These are phyloP conservation scores for Paramecium primaurelia DNA, from an alignment of 73 alveolate species.

Conservation along the genomic window DNA sequence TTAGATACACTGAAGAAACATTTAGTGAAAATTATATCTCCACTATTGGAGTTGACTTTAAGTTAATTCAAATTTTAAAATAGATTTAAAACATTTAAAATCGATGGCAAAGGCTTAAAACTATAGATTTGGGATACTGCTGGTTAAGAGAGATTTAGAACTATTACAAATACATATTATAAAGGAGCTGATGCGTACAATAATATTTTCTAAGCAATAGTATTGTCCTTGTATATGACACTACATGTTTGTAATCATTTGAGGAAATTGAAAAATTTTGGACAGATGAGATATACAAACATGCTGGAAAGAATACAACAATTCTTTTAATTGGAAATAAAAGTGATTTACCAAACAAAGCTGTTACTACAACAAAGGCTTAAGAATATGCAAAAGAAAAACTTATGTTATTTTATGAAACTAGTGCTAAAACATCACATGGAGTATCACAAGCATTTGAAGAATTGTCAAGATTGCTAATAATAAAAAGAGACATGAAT, in stretches of 20 bases:
- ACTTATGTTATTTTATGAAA: conserved; percentile 48
- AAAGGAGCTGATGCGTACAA: conserved; percentile 73
- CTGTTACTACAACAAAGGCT: conserved; percentile 29
- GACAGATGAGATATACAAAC: conserved; percentile 45
- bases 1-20: conserved; percentile 74
- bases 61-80: conserved; percentile 48
- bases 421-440: conserved; percentile 50
- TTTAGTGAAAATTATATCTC: conserved; percentile 70
- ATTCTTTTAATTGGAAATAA: conserved; percentile 47
- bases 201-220: not conserved
- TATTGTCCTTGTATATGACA: conserved; percentile 70
- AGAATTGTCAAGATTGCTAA: conserved; percentile 15
- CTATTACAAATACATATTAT: conserved; percentile 72
- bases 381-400: conserved; percentile 30
- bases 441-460: conserved; percentile 44
- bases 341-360: conserved; percentile 25
- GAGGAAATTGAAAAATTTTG: conserved; percentile 54
- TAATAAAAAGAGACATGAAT: conserved; percentile 36
- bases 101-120: conserved; percentile 57
- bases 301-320: conserved; percentile 42
- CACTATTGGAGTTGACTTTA: conserved; percentile 77
- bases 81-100: conserved; percentile 1
- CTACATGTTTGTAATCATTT: conserved; percentile 25
- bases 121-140: conserved; percentile 82
- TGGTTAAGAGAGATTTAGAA: conserved; percentile 80